Percentiles rank a stretch among this genome's conserved stretches.
Conservation (phyloP, 805 yeast genomes). For the Metschnikowia noctiluminum region DNA sequence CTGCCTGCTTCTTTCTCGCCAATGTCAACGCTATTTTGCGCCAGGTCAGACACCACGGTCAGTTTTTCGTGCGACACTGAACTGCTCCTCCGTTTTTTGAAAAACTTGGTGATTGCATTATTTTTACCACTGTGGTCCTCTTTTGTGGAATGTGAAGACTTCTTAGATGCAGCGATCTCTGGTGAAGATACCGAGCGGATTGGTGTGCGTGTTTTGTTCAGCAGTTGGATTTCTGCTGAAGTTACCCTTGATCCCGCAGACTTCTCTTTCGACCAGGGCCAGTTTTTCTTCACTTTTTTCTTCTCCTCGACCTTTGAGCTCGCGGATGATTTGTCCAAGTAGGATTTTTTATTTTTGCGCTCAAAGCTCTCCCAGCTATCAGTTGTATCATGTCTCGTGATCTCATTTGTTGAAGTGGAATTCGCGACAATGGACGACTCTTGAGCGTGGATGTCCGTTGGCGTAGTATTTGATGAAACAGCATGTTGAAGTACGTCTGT, state of each 20-base stretch:
- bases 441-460: too few species aligned
- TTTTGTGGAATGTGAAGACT: conserved; percentile 2
- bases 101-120: conserved; percentile 39
- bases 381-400: background rate
- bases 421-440: background rate
- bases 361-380: background rate
- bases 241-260: background rate
- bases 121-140: conserved; percentile 28
- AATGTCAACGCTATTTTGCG: conserved; percentile 4
- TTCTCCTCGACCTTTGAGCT: conserved; percentile 10
- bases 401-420: background rate
- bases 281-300: conserved; percentile 34
- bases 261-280: conserved; percentile 39
- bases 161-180: conserved; percentile 20
- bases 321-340: conserved; percentile 1
- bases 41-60: background rate
- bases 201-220: conserved; percentile 13
- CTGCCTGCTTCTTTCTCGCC: conserved; percentile 4
- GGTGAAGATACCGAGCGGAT: conserved; percentile 39
- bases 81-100: conserved; percentile 31
- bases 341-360: background rate
- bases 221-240: background rate
- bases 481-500: too few species aligned
- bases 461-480: too few species aligned
- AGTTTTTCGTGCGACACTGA: conserved; percentile 13